These are phyloP conservation scores for Cucumis melo DNA, from an alignment of 306 rosid genomes.

Conservation along the genomic window DNA sequence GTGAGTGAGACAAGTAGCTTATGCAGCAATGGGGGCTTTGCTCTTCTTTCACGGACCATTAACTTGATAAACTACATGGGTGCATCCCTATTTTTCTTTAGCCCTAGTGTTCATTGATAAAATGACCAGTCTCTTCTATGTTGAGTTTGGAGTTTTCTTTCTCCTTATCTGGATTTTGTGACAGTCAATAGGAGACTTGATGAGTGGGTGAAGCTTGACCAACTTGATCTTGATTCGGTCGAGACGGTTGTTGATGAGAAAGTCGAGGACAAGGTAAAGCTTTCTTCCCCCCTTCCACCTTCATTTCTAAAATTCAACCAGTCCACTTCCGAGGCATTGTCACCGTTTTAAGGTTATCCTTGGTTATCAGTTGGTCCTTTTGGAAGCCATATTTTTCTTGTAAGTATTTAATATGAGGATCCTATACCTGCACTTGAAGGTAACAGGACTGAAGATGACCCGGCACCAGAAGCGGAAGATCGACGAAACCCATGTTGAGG, in stretches of 20 bases:
- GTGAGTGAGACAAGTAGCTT: background rate
- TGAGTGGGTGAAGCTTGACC: conserved; percentile 99
- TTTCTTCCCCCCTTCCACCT: background rate
- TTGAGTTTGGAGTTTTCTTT: background rate
- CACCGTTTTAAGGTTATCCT: background rate
- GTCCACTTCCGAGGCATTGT: background rate
- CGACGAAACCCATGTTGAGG: conserved; percentile 98
- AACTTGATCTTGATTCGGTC: conserved; percentile 89
- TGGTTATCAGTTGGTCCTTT: background rate
- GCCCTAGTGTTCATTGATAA: background rate
- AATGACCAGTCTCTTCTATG: background rate
- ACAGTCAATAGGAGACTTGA: conserved; percentile 98
- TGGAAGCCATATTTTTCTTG: background rate
- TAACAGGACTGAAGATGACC: conserved; percentile 95
- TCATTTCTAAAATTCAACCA: background rate
- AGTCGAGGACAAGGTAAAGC: conserved; percentile 88
- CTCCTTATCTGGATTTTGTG: background rate
- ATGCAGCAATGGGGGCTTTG: background rate
- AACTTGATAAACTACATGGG: background rate
- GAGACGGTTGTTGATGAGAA: conserved; percentile 97
- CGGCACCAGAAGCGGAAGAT: conserved; percentile 98
- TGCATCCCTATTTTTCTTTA: background rate
- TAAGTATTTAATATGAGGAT: background rate
- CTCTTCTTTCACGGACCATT: background rate
- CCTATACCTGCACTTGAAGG: conserved; percentile 30